Conservation (phyloP, 2,329 filamentous ascomycete genomes). For the Neopestalotiopsis rosae region DNA sequence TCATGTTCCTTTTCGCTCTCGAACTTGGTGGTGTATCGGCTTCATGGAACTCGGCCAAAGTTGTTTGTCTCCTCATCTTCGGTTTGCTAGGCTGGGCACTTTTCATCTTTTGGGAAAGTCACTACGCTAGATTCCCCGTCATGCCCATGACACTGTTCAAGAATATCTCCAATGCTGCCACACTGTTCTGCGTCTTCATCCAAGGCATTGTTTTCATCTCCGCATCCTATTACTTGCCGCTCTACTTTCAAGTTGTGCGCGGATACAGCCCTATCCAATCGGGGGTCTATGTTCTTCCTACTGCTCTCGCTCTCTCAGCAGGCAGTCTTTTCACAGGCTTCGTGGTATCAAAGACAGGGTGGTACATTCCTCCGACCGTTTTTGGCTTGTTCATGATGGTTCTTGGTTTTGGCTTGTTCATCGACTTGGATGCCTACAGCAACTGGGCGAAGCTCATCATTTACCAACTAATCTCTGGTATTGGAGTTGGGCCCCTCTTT, state of each 20-base stretch:
- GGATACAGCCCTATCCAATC: constrained; percentile 37
- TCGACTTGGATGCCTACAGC: constrained; percentile 29
- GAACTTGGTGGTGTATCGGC: constrained; percentile 47
- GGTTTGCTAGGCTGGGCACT: constrained; percentile 43
- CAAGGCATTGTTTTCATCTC: constrained; percentile 40
- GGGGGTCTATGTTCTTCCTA: constrained; percentile 38
- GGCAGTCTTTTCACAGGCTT: constrained; percentile 33
- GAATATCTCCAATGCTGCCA: constrained; percentile 34
- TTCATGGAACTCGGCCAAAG: constrained; percentile 38
- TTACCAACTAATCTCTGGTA: constrained; percentile 44
- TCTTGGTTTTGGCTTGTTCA: constrained; percentile 36
- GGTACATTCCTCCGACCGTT: constrained; percentile 35
- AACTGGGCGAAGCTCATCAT: constrained; percentile 24
- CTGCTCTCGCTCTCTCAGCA: constrained; percentile 39
- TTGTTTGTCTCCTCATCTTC: constrained; percentile 41
- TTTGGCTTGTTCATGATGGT: constrained; percentile 35
- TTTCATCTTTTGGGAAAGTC: constrained; percentile 40
- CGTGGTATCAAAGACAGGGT: constrained; percentile 25
- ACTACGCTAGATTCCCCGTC: constrained; percentile 41
- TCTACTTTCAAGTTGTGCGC: constrained; percentile 47
- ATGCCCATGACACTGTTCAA: constrained; percentile 38
- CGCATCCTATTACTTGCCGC: constrained; percentile 46
- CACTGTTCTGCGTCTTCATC: constrained; percentile 40
- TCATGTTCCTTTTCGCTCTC: constrained; percentile 44
- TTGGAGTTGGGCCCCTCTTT: constrained; percentile 44